Evolutionary conservation across 2,329 filamentous ascomycete species (phyloP), one percentile per base, ranked within the genome.

Genomic region (Ilyonectria mors-panacis): DNA sequence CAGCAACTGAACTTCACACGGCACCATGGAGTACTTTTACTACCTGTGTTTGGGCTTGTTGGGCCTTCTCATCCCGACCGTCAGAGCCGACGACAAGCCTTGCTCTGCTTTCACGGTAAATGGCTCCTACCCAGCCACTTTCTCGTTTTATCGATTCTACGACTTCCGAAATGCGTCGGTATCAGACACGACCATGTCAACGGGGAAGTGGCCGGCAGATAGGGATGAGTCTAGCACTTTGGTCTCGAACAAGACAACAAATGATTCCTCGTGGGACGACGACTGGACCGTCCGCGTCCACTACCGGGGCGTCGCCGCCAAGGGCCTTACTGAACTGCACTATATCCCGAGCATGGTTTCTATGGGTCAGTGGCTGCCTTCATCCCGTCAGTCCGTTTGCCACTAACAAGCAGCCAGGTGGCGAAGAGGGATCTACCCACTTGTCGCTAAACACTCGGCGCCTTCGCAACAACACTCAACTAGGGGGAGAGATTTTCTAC

Each of bases 81-180:
- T 30, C 26, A 35, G 37, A 7, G 57, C 63, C 1, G 56, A 37
- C 28, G 10, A 12, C 30, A 51, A 56, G 19, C 12, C 39, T 23
- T 66, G 64, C 60, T 53, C 59, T 13, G 21, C 48, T 9, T 66
- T 63, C 19, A 42, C 39, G 4, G 55, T 66, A 39, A 63, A 66
- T 23, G 64, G 64, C n/a, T 42, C 64, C 33, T 59, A 50, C 17
- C 28, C 45, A 3, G 55, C 48, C 12, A 33, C 55, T 4, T 66
- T 66, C 30, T 63, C 55, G 37, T 66, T 66, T 35, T 66, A 66
- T 53, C 42, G 64, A 5, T 59, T 54, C 42, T 66, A 66, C 44
- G 64, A 66, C 54, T 66, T 66, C 39, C 64, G 59, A 21, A 55
- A 60, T 30, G 21, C 42, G 1, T 44, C 58, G n/a, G 9, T 42